These are phyloP conservation scores for Neophaeococcomyces aloes DNA, from an alignment of 2,329 filamentous ascomycete genomes.

Conservation along the genomic window DNA sequence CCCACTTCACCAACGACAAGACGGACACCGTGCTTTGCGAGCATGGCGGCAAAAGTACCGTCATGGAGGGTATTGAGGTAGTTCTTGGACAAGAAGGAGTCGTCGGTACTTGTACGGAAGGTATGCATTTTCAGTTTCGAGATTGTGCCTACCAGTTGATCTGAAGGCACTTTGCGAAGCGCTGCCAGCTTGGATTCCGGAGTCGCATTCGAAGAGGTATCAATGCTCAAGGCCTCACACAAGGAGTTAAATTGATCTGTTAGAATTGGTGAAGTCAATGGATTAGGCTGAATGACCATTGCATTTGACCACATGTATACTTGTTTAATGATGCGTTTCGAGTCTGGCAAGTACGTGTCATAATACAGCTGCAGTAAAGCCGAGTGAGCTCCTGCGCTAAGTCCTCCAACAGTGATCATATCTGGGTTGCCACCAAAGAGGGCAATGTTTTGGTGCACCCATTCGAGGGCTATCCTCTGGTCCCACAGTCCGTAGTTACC, in stretches of 20 bases:
- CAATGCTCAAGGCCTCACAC: constrained; percentile 25
- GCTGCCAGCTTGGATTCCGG: constrained; percentile 25
- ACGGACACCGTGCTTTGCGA: constrained; percentile 27
- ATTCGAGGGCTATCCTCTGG: constrained; percentile 41
- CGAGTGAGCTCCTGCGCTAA: constrained; percentile 37
- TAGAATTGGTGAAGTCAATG: constrained; percentile 25
- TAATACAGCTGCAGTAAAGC: constrained; percentile 34
- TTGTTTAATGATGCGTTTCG: constrained; percentile 25
- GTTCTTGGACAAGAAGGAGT: constrained; percentile 30
- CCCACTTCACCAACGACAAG: constrained; percentile 36
- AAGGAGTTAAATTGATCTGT: constrained; percentile 37
- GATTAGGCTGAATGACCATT: constrained; percentile 37
- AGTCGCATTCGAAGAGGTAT: constrained; percentile 20
- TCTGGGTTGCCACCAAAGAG: constrained; percentile 37
- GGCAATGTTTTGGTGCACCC: constrained; percentile 40
- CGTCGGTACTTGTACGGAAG: constrained; percentile 37
- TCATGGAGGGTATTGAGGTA: constrained; percentile 32
- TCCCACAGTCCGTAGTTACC: constrained; percentile 40
- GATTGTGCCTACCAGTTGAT: constrained; percentile 28
- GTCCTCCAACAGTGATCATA: constrained; percentile 38
- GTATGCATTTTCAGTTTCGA: constrained; percentile 36
- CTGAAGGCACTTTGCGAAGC: constrained; percentile 26
- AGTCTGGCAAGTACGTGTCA: constrained; percentile 24
- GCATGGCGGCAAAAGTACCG: constrained; percentile 30
- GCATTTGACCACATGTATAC: constrained; percentile 39